Base-by-base conservation (phyloP, 306 rosid genomes). In the Erythrophleum fordii region DNA sequence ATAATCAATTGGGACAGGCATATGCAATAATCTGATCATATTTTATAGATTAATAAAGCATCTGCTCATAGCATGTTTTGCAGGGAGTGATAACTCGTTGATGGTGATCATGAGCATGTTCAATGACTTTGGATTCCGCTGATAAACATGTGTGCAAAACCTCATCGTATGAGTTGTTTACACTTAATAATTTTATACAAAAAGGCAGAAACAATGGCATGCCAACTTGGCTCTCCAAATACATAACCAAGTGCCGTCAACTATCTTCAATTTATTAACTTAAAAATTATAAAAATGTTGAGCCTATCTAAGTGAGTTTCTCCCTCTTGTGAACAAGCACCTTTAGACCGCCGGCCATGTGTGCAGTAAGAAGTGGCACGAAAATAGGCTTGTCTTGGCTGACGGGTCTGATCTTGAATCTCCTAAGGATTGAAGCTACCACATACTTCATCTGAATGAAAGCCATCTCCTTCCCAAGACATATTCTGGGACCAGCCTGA, bases 401-500 rank as follows among this genome's bases (percentile, higher is more conserved):
- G 4, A 87, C 65, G 3, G 92, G 84, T 81, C 18, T 86, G 78
- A 95, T 81, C 18, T 73, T 73, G 68, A 95, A 93, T 60, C 83
- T 79, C 51, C 72, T 22, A 2, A 95, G 83, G 29, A 95, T 81
- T 3, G 95, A 89, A 52, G 93, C 95, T 79, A 89, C 89, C 53
- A 87, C 94, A 49, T 87, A 89, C 78, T 88, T 91, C 98, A 93
- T 95, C 59, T 95, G 94, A 73, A 87, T 65, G 73, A 91, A 91
- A 41, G 98, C 98, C 98, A 95, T 93, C 42, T 90, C 97, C 82
- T 93, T 93, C 23, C 99, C 99, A 0, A 91, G 81, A 85, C 98
- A 95, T 20, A 91, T 89, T 82, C 99, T 90, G 6, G 99, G 99
- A 65, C 98, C 99, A 11, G 93, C 99, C 82, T 95, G 99, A 77